Conservation (phyloP, 202 grass and related monocot genomes). For the Tripidium arundinaceum region DNA sequence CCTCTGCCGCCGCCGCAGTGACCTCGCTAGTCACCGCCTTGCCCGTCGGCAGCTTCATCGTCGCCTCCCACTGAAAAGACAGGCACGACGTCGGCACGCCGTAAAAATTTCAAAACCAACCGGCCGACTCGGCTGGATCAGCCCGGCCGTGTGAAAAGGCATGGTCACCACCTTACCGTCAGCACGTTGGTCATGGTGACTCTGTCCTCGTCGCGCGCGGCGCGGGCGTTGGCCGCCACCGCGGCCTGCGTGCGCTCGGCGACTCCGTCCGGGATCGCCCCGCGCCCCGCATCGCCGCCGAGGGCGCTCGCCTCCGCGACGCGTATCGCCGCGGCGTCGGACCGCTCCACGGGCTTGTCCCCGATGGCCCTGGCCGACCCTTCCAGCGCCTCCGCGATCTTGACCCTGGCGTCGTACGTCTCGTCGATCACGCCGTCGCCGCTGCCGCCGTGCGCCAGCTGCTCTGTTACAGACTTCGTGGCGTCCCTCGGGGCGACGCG, state of each 20-base stretch:
- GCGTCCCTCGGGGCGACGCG: slow-evolving; percentile 21
- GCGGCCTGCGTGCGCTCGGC: slow-evolving; percentile 34
- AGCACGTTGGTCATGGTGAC: slow-evolving; percentile 39
- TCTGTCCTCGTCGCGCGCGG: slow-evolving; percentile 9
- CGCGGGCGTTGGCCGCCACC: slow-evolving; percentile 26
- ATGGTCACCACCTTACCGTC: background rate
- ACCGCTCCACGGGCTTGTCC: slow-evolving; percentile 20
- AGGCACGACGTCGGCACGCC: background rate
- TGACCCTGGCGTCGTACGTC: slow-evolving; percentile 6
- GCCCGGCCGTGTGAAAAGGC: background rate
- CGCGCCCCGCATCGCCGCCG: background rate
- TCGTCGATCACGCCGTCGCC: slow-evolving; percentile 1
- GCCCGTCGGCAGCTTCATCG: slow-evolving; percentile 41
- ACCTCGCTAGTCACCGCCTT: slow-evolving; percentile 43
- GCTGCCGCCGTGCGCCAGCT: background rate
- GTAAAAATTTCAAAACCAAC: background rate
- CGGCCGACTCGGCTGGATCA: no score
- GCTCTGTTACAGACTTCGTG: slow-evolving; percentile 19
- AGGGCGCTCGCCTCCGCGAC: slow-evolving; percentile 32
- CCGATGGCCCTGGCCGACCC: slow-evolving; percentile 27
- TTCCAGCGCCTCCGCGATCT: slow-evolving; percentile 44
- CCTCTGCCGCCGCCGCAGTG: slow-evolving; percentile 33
- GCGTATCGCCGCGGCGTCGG: slow-evolving; percentile 43
- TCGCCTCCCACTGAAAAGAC: slow-evolving; percentile 40
- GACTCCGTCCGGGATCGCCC: slow-evolving; percentile 23